These are phyloP conservation scores for Stropharia rugosoannulata DNA, from an alignment of 768 basidiomycete species.

Conservation along the genomic window DNA sequence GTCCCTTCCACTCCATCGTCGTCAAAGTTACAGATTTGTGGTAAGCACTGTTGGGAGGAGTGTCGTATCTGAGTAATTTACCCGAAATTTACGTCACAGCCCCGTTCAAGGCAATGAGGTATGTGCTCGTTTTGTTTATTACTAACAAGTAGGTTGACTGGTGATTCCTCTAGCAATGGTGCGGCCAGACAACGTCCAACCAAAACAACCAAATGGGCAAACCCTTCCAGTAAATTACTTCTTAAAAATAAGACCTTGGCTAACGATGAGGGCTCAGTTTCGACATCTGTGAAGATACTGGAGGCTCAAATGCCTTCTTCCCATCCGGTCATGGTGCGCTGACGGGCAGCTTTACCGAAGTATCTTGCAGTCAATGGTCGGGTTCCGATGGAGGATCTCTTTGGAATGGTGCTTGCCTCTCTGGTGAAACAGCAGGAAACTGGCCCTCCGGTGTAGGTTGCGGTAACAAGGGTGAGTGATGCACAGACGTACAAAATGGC, in stretches of 20 bases:
- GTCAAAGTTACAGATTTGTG: constrained; percentile 51
- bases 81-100: constrained; percentile 20
- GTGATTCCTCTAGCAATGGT: constrained; percentile 39
- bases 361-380: constrained; percentile 56
- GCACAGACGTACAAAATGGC: background rate
- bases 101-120: constrained; percentile 47
- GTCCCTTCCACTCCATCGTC: constrained; percentile 53
- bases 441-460: constrained; percentile 52
- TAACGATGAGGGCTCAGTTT: constrained; percentile 35
- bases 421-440: constrained; percentile 42
- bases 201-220: constrained; percentile 40
- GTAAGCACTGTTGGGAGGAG: constrained; percentile 17
- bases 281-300: constrained; percentile 61
- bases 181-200: constrained; percentile 45
- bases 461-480: constrained; percentile 47
- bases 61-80: background rate
- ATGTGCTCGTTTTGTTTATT: background rate
- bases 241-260: too few relatives aligned
- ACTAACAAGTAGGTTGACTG: background rate
- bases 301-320: constrained; percentile 53
- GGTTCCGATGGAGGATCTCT: constrained; percentile 48
- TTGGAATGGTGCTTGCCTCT: constrained; percentile 52
- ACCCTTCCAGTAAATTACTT: constrained; percentile 46
- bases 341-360: constrained; percentile 52
- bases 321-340: constrained; percentile 54